phyloP scores from a whole-genome alignment of 2,329 filamentous ascomycete species.

The Epichloe scottii region DNA sequence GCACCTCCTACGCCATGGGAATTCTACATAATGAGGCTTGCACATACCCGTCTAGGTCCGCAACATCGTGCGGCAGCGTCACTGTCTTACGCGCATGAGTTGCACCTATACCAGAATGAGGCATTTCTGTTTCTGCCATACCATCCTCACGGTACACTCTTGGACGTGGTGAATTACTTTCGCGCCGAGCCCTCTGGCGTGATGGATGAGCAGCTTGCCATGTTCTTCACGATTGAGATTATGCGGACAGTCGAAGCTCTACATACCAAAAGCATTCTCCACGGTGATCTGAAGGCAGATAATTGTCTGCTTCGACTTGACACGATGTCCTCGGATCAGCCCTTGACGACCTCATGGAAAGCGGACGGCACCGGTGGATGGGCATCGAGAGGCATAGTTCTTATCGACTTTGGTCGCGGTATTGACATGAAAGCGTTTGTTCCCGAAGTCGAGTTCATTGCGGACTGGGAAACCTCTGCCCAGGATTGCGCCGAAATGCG shows the following conservation, averaged over 20 bases:
- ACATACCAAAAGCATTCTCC: slow-evolving; percentile 66
- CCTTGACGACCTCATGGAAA: slow-evolving; percentile 53
- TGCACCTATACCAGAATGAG: slow-evolving; percentile 86
- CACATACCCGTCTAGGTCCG: slow-evolving; percentile 62
- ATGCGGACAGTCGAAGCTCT: slow-evolving; percentile 81
- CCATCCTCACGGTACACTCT: slow-evolving; percentile 76
- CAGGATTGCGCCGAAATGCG: slow-evolving; percentile 94
- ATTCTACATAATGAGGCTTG: slow-evolving; percentile 85
- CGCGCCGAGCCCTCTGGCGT: slow-evolving; percentile 57
- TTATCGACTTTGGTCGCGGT: slow-evolving; percentile 90
- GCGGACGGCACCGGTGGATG: slow-evolving; percentile 67
- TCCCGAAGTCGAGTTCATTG: slow-evolving; percentile 67
- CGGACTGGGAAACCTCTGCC: slow-evolving; percentile 82
- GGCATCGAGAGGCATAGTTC: slow-evolving; percentile 62
- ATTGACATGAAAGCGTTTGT: slow-evolving; percentile 86
- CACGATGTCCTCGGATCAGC: slow-evolving; percentile 23
- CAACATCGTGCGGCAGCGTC: slow-evolving; percentile 61
- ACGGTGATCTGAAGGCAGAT: slow-evolving; percentile 91
- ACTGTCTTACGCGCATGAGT: slow-evolving; percentile 72
- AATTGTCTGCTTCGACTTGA: slow-evolving; percentile 87
- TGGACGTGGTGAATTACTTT: slow-evolving; percentile 88
- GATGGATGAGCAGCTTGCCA: slow-evolving; percentile 82
- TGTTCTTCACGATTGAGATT: slow-evolving; percentile 92
- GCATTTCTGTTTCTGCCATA: slow-evolving; percentile 82
- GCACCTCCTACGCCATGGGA: slow-evolving; percentile 83